Conservation (phyloP, 2,329 filamentous ascomycete genomes). For the Fulvia fulva region DNA sequence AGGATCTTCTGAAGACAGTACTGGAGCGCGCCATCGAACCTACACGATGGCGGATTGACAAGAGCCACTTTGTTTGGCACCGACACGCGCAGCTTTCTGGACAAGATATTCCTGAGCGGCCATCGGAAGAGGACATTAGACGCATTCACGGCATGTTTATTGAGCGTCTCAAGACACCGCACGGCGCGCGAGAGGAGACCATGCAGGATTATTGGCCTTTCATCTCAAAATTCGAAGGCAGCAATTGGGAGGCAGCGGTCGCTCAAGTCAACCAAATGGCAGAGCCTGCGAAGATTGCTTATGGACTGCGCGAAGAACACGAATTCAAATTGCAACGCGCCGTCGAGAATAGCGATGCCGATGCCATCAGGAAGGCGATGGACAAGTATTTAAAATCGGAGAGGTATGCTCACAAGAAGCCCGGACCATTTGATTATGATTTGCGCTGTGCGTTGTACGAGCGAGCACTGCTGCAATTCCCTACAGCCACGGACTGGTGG, state of each 20-base stretch:
- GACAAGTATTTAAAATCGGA: slow-evolving; percentile 84
- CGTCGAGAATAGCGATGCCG: slow-evolving; percentile 52
- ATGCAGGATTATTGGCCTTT: slow-evolving; percentile 72
- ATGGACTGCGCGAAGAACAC: slow-evolving; percentile 56
- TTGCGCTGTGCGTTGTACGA: slow-evolving; percentile 66
- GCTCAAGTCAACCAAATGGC: slow-evolving; percentile 61
- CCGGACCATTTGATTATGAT: slow-evolving; percentile 47
- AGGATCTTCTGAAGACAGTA: slow-evolving; percentile 61
- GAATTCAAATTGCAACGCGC: slow-evolving; percentile 64
- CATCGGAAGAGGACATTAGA: slow-evolving; percentile 54
- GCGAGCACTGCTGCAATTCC: slow-evolving; percentile 70
- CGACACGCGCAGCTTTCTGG: slow-evolving; percentile 66
- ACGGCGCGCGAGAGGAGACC: slow-evolving; percentile 70
- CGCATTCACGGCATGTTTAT: slow-evolving; percentile 67
- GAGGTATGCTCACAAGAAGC: slow-evolving; percentile 54
- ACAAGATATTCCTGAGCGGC: slow-evolving; percentile 60
- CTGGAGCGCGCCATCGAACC: slow-evolving; percentile 69
- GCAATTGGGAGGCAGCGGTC: slow-evolving; percentile 72
- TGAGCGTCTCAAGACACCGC: slow-evolving; percentile 67
- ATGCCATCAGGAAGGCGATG: slow-evolving; percentile 53
- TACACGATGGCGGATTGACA: slow-evolving; percentile 69
- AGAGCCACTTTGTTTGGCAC: slow-evolving; percentile 77
- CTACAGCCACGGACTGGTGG: slow-evolving; percentile 73
- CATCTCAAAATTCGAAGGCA: slow-evolving; percentile 60
- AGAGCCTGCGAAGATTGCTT: slow-evolving; percentile 60